Base-by-base conservation (phyloP, 805 yeast genomes). In the Blastobotrys parvus region DNA sequence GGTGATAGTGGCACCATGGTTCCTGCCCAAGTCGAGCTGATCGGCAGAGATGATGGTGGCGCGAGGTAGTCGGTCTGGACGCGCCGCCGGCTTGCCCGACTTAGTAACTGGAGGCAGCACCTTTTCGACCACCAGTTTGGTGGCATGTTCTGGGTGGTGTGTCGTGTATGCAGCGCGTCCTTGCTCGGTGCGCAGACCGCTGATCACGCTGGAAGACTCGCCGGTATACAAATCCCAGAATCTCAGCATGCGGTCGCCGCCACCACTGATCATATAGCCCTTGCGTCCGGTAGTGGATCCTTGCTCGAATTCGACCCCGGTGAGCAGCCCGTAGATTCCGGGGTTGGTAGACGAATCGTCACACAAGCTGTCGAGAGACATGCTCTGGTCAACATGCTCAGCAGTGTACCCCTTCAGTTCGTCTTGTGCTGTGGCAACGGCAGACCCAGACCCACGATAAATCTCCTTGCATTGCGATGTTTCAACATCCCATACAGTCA, bases 401-500 rank as follows among this genome's bases (percentile, higher is more conserved):
- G 41, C 36, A 21, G 27, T 37, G 22, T 32, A 22, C 21, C 18
- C 21, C n/a, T 29, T 20, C n/a, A 22, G 38, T 23, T 47, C 46
- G 13, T 40, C 30, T 18, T 45, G 15, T 4, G 40, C 44, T n/a
- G n/a, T n/a, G 15, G 37, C 31, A 8, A 35, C 48, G 20, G 45
- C 35, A n/a, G 40, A 45, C 3, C 44, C 35, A 3, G 44, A 33
- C 4, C 50, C 45, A 11, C 60, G 49, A 37, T 67, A 64, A 0
- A 70, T 64, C 44, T 67, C 70, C 20, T 70, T 65, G 53, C 94
- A 82, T 38, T 73, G 76, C 16, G 75, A 65, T 19, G 71, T 69
- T 6, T 85, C 78, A 10, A 84, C 68, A 54, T 85, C 90, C 92
- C 95, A 84, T 0, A 86, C 69, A 0, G 82, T 71, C 3, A 82